These are phyloP conservation scores for Tolypocladium endophyticum DNA, from an alignment of 2,329 filamentous ascomycete genomes.

Conservation along the genomic window DNA sequence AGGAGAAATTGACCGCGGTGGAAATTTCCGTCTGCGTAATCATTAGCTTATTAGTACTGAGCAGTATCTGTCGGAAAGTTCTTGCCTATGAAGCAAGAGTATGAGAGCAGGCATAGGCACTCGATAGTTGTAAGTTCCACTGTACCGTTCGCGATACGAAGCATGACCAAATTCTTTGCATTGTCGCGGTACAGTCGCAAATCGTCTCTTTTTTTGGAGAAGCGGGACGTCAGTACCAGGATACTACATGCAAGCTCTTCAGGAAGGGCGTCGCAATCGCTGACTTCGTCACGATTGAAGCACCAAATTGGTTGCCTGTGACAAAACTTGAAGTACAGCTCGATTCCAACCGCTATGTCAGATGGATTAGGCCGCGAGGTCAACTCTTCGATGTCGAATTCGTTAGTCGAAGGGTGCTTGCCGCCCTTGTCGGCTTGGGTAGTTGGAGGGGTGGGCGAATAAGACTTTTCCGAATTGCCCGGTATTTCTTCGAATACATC, in stretches of 20 bases:
- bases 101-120: conserved; percentile 38
- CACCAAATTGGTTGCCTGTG: conserved; percentile 34
- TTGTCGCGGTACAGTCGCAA: conserved; percentile 23
- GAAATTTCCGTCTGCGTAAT: conserved; percentile 31
- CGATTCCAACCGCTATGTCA: conserved; percentile 23
- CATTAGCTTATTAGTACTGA: conserved; percentile 1
- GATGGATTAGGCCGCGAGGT: conserved; percentile 16
- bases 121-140: conserved; percentile 39
- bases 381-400: conserved; percentile 16
- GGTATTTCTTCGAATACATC: conserved; percentile 18
- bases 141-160: conserved; percentile 38
- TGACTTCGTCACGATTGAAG: conserved; percentile 30
- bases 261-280: conserved; percentile 20
- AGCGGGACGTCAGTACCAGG: conserved; percentile 27
- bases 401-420: conserved; percentile 12
- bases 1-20: conserved; percentile 40
- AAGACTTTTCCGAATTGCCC: conserved; percentile 22
- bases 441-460: conserved; percentile 17
- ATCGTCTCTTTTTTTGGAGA: conserved; percentile 22
- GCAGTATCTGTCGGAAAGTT: background rate
- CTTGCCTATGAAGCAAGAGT: conserved; percentile 37
- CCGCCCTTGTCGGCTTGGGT: conserved; percentile 12
- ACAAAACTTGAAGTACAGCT: conserved; percentile 31
- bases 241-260: conserved; percentile 32
- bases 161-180: conserved; percentile 33